A percentile compares a stretch with the other conserved stretches of the same genome.
Conservation (phyloP, 257 asterid species). For the Nyctanthes arbortristis region DNA sequence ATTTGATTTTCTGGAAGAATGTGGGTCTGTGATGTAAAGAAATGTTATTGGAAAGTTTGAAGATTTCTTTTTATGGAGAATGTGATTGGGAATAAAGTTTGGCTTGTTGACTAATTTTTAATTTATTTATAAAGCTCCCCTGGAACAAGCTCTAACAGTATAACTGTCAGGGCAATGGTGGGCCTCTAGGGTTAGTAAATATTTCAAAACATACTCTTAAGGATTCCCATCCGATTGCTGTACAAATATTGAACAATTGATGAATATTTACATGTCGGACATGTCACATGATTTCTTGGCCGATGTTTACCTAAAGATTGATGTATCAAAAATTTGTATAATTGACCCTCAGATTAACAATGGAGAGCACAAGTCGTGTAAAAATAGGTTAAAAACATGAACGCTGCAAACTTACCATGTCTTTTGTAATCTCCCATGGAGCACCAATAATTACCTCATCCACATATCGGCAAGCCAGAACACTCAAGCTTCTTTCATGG, state of each 20-base stretch:
- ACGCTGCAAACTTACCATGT: conserved; percentile 61
- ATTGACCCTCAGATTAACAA: conserved; percentile 12
- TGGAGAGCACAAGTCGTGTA: conserved; percentile 6
- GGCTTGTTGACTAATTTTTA: too few species aligned
- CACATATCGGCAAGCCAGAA: conserved; percentile 91
- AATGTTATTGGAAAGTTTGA: too few species aligned
- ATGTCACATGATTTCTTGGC: not conserved
- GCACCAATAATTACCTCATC: conserved; percentile 99
- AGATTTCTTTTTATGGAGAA: too few species aligned
- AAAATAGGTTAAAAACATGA: conserved; percentile 10
- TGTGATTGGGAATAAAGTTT: too few species aligned
- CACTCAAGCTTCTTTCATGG: conserved; percentile 98
- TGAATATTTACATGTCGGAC: not conserved
- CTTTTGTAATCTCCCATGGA: conserved; percentile 95
- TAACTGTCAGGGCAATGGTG: not conserved
- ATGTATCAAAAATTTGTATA: not conserved
- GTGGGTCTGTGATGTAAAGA: too few species aligned
- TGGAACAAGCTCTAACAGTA: too few species aligned
- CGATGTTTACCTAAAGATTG: not conserved
- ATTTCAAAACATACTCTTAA: not conserved
- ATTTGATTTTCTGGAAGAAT: too few species aligned
- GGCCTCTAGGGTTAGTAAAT: not conserved
- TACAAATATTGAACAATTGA: not conserved
- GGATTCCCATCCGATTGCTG: not conserved
- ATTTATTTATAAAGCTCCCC: too few species aligned